Evolutionary conservation across 257 asterid genomes (phyloP).

Genomic region (Penstemon davidsonii): DNA sequence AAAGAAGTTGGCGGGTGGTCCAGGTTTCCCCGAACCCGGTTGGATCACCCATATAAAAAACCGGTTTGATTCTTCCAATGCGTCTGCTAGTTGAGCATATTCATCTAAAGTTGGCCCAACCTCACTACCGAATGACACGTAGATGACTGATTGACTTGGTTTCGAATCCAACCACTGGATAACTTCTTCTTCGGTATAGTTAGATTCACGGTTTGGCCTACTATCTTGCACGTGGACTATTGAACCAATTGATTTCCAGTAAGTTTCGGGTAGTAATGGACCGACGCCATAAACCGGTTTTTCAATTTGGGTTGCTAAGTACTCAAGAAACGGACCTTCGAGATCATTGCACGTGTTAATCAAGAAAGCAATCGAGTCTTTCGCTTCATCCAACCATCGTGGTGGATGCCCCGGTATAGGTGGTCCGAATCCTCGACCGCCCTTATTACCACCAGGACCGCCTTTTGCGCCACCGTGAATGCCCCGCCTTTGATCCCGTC

Average conservation of each 20-base stretch:
- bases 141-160: constrained; percentile 51
- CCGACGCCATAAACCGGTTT: constrained; percentile 63
- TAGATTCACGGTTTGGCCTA: constrained; percentile 48
- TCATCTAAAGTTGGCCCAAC: constrained; percentile 66
- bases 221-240: constrained; percentile 43
- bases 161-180: constrained; percentile 63
- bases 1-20: constrained; percentile 38
- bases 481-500: constrained; percentile 23
- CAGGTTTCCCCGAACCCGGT: constrained; percentile 49
- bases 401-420: constrained; percentile 45
- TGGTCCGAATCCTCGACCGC: constrained; percentile 33
- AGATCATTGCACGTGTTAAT: constrained; percentile 63
- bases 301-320: constrained; percentile 32
- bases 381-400: constrained; percentile 56
- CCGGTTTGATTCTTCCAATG: constrained; percentile 44
- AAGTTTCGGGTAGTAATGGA: constrained; percentile 60
- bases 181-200: constrained; percentile 61
- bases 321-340: constrained; percentile 52
- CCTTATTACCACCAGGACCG: neutral
- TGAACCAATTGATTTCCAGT: constrained; percentile 50
- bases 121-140: constrained; percentile 75
- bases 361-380: constrained; percentile 45
- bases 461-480: constrained; percentile 2
- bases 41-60: constrained; percentile 77
- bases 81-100: constrained; percentile 46